Percentiles rank a stretch among this genome's conserved stretches.
These are phyloP conservation scores for Liriodendron chinense DNA, from an alignment of 164 flowering plant species.

Conservation along the genomic window DNA sequence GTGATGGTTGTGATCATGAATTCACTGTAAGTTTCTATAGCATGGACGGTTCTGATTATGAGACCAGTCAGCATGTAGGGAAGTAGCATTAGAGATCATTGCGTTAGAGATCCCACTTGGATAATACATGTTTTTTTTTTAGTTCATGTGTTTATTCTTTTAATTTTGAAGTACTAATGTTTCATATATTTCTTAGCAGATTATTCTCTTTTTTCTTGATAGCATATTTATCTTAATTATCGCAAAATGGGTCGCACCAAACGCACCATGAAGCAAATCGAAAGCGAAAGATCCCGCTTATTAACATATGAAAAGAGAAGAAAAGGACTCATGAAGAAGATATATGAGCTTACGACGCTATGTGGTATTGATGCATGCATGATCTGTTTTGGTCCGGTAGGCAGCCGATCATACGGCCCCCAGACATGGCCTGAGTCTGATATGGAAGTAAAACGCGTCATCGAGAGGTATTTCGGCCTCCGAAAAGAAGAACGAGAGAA, in stretches of 20 bases:
- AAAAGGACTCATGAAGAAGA: conserved; percentile 31
- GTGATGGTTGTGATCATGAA: no score
- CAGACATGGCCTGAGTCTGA: conserved; percentile 34
- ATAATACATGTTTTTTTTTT: no score
- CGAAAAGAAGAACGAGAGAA: conserved; percentile 5
- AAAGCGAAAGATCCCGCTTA: conserved; percentile 11
- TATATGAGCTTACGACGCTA: conserved; percentile 28
- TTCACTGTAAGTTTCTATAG: no score
- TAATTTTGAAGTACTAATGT: no score
- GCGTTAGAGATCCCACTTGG: no score
- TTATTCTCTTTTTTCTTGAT: no score
- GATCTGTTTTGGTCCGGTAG: conserved; percentile 33
- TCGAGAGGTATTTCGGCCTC: conserved; percentile 14
- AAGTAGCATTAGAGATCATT: no score
- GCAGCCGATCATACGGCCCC: neutral
- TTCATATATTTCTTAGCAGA: no score
- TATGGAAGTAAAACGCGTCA: conserved; percentile 8
- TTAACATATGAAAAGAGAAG: conserved; percentile 30
- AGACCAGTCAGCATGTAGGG: no score
- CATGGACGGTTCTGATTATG: no score
- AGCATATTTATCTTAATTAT: no score
- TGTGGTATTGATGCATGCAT: conserved; percentile 42
- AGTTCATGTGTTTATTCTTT: no score
- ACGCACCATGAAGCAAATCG: conserved; percentile 14
- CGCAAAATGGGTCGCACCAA: conserved; percentile 27